Base-by-base conservation (phyloP, 2,329 filamentous ascomycete species). In the Kalmusia sp. region DNA sequence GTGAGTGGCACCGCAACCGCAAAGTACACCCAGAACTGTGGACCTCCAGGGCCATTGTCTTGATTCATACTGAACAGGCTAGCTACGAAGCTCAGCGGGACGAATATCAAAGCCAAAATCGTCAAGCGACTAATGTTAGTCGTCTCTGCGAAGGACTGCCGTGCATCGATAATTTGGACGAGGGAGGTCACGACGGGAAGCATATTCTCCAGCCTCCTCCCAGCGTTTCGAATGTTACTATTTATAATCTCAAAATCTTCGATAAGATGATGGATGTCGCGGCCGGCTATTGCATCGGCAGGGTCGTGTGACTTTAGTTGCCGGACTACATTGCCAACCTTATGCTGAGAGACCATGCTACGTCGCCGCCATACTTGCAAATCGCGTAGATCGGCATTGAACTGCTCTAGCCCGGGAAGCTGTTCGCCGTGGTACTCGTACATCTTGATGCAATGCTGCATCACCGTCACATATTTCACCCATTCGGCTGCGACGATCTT, bases 291-390 rank as follows among this genome's bases (percentile, higher is more conserved):
- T 6, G 24, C 7, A 24, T 43, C n/a, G 8, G 11, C 7, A 11
- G 22, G 27, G 6, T 31, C 43, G 11, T 37, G 41, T 14, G 34
- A 25, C 21, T 56, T 38, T 11, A 61, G 27, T 8, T 55, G 47
- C 8, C 53, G 55, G 6, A 56, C 34, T 0, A 58, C 43, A 4
- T 40, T 12, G 4, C 38, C 24, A 3, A 62, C 25, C 24, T 65
- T 64, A 9, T 58, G 34, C 14, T 58, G 55, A 3, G 63, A 62
- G 2, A 51, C 35, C 52, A 64, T 59, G 35, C 35, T 60, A 3
- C 66, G 54, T 1, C 62, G 51, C n/a, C 63, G 55, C 66, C 66
- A 69, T 21, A 57, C 49, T 39, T 67, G 63, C 9, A 69, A 46
- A n/a, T 54, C 52, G 3, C 53, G 52, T 2, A 67, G 48, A 21